Evolutionary conservation across 2,329 filamentous ascomycete species (phyloP).

Genomic region (Aureobasidium subglaciale): DNA sequence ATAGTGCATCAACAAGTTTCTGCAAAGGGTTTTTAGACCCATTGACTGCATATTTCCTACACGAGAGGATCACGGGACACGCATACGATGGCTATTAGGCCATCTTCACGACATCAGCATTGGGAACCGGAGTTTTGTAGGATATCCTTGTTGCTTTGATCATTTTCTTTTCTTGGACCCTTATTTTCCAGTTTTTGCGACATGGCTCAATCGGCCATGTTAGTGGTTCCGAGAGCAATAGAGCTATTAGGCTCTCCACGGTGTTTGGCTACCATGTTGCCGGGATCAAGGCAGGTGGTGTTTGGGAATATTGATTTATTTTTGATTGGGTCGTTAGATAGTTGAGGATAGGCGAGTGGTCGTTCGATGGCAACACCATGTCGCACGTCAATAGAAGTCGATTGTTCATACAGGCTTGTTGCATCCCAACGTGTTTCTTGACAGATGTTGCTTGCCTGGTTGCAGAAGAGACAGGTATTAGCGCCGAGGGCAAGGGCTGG

Average conservation of each 20-base stretch:
- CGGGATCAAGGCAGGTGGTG: background rate
- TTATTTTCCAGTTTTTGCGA: background rate
- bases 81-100: constrained; percentile 15
- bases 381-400: constrained; percentile 5
- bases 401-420: background rate
- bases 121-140: constrained; percentile 10
- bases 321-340: background rate
- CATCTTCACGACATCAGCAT: constrained; percentile 14
- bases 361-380: background rate
- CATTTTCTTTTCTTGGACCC: background rate
- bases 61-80: constrained; percentile 15
- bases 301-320: background rate
- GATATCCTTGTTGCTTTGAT: background rate
- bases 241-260: constrained; percentile 12
- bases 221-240: background rate
- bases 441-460: background rate
- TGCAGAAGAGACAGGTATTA: background rate
- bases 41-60: constrained; percentile 2
- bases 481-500: background rate
- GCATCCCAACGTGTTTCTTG: background rate
- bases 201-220: constrained; percentile 15
- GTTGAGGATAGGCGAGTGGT: background rate
- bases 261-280: constrained; percentile 9
- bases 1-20: constrained; percentile 12
- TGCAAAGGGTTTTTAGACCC: constrained; percentile 14